Evolutionary conservation across 169 alveolate species (phyloP), one percentile per base, ranked within the genome.

Genomic region (Cryptosporidium canis): DNA sequence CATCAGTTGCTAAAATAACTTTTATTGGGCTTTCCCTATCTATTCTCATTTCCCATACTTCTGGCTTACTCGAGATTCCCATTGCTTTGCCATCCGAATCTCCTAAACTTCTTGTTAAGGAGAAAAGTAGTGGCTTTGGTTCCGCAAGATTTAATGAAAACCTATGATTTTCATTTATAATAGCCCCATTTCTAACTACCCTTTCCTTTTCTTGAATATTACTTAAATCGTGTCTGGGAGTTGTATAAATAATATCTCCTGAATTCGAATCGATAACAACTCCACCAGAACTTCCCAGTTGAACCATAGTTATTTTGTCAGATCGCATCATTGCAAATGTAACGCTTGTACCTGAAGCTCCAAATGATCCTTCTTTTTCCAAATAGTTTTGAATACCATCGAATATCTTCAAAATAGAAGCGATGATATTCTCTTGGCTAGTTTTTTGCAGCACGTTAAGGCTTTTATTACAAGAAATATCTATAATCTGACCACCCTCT

Each of bases 341-440:
- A 29, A 31, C 87, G 27, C 87, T 77, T 44, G 87, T 77, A 2
- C 87, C 87, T 37, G 87, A 77, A 9, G 65, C 41, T 77, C 72
- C 87, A 58, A 77, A 77, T 37, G 39, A 61, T 4, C 45, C 47
- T 55, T 77, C 87, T 61, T 41, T 77, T 35, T 77, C 87, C n/a
- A 77, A 44, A 27, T 16, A 41, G 8, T 24, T 16, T 63, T 77
- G 87, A 12, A 58, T 48, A 21, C 24, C 35, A 1, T 77, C 72
- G n/a, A 77, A 77, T 27, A 77, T 29, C 29, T 58, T 61, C 0
- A 43, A 41, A 41, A 77, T 61, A 0, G 63, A 51, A n/a, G 24
- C 24, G 2, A 1, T 51, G 27, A 51, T 51, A 8, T 18, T 51
- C 24, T 51, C 16, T n/a, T 51, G 35, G 35, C 18, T 51, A 51